Evolutionary conservation across 768 basidiomycete species (phyloP).

Genomic region (Tremella fuciformis): DNA sequence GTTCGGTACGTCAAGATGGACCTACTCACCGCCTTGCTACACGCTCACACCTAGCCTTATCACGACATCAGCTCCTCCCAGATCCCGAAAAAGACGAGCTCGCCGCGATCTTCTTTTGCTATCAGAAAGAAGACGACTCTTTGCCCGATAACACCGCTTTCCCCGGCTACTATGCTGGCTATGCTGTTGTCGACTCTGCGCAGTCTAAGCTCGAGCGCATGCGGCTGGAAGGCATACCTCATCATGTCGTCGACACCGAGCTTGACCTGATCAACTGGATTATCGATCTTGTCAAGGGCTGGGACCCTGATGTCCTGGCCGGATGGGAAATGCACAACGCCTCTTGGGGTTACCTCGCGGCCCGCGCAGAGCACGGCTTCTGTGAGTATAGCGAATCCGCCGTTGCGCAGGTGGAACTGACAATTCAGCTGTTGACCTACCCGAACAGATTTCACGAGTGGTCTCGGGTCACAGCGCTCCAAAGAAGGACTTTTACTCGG

Average conservation of each 20-base stretch:
- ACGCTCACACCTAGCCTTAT: slow-evolving; percentile 57
- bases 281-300: slow-evolving; percentile 67
- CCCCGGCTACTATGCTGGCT: slow-evolving; percentile 47
- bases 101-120: slow-evolving; percentile 68
- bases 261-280: slow-evolving; percentile 74
- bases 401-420: too few species aligned
- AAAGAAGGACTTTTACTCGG: slow-evolving; percentile 61
- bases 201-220: slow-evolving; percentile 24
- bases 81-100: slow-evolving; percentile 68
- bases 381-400: slow-evolving; percentile 28
- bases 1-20: slow-evolving; percentile 60
- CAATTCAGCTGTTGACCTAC: slow-evolving; percentile 64
- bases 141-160: slow-evolving; percentile 35
- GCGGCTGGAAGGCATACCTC: slow-evolving; percentile 54
- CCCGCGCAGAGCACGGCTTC: slow-evolving; percentile 58
- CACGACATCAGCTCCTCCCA: slow-evolving; percentile 62
- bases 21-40: neutral
- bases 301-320: slow-evolving; percentile 86
- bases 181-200: slow-evolving; percentile 35
- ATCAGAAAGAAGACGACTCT: slow-evolving; percentile 58
- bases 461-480: slow-evolving; percentile 53
- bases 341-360: slow-evolving; percentile 85
- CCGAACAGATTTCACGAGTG: slow-evolving; percentile 73
- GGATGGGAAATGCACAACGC: slow-evolving; percentile 88
- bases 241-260: slow-evolving; percentile 61